phyloP scores from a whole-genome alignment of 352 stramenopile species.

The Pythium pyrilobum region DNA sequence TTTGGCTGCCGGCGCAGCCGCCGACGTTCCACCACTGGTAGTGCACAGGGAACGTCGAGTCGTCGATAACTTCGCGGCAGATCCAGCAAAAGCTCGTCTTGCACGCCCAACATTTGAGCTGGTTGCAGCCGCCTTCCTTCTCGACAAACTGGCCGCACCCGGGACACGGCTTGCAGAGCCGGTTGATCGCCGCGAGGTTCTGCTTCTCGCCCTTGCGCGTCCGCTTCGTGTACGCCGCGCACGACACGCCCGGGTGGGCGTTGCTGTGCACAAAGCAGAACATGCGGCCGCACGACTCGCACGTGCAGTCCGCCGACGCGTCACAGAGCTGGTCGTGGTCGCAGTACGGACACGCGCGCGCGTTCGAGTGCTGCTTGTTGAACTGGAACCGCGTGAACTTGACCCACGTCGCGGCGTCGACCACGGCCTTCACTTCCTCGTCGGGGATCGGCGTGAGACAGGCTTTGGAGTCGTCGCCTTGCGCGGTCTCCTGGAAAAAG shows the following conservation, averaged over 20 bases:
- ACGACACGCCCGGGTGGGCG: conserved; percentile 57
- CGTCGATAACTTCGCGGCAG: conserved; percentile 75
- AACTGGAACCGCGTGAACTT: conserved; percentile 86
- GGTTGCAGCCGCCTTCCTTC: conserved; percentile 88
- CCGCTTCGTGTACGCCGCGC: conserved; percentile 66
- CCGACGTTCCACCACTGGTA: conserved; percentile 84
- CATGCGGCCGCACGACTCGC: conserved; percentile 34
- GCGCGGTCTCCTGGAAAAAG: conserved; percentile 41
- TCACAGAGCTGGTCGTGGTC: conserved; percentile 52
- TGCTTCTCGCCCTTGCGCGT: conserved; percentile 62
- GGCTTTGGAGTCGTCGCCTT: conserved; percentile 5
- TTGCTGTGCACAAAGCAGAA: conserved; percentile 86
- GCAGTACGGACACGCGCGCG: conserved; percentile 52
- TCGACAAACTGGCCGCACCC: conserved; percentile 81
- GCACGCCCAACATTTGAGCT: conserved; percentile 87
- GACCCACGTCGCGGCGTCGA: conserved; percentile 38
- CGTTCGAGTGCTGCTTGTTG: conserved; percentile 62
- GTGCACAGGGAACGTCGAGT: conserved; percentile 80
- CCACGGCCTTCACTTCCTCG: conserved; percentile 38
- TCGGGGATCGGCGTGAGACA: conserved; percentile 34
- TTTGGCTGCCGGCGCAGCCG: conserved; percentile 52
- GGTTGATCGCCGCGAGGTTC: conserved; percentile 64
- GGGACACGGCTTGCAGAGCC: conserved; percentile 82
- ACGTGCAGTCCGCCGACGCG: conserved; percentile 27
- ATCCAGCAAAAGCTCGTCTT: conserved; percentile 88